Conservation (phyloP, 2,329 filamentous ascomycete genomes). For the Microdochium nivale region DNA sequence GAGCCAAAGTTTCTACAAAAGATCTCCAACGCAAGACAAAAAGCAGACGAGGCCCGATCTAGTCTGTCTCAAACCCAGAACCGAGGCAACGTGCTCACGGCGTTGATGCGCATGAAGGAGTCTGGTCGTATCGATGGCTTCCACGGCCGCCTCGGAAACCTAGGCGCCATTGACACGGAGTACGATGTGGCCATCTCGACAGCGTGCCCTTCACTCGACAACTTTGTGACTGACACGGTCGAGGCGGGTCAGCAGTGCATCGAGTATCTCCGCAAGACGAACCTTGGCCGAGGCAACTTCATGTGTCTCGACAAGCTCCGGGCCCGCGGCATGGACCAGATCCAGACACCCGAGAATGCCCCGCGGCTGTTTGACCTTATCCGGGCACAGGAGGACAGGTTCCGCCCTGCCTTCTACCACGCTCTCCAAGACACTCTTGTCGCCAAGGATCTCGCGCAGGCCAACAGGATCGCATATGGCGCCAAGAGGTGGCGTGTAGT, state of each 20-base stretch:
- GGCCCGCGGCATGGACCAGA: slow-evolving; percentile 65
- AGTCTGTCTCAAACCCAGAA: slow-evolving; percentile 86
- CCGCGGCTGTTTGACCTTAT: slow-evolving; percentile 90
- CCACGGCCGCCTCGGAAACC: slow-evolving; percentile 86
- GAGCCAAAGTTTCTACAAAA: slow-evolving; percentile 78
- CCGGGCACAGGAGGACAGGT: slow-evolving; percentile 77
- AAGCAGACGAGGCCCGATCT: slow-evolving; percentile 89
- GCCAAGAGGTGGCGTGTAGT: slow-evolving; percentile 92
- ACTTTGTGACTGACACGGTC: slow-evolving; percentile 93
- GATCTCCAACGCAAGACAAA: slow-evolving; percentile 83
- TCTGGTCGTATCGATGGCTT: slow-evolving; percentile 96
- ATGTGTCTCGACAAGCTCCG: slow-evolving; percentile 88
- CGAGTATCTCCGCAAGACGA: slow-evolving; percentile 94
- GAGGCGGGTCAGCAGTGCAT: slow-evolving; percentile 97
- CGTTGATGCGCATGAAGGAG: slow-evolving; percentile 89
- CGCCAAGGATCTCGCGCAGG: slow-evolving; percentile 85
- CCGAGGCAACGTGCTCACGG: slow-evolving; percentile 83
- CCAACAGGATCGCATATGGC: slow-evolving; percentile 93
- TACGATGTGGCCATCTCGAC: slow-evolving; percentile 99
- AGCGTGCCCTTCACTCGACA: slow-evolving; percentile 83
- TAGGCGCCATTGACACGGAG: slow-evolving; percentile 85
- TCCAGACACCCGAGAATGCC: slow-evolving; percentile 85
- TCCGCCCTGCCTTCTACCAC: slow-evolving; percentile 87
- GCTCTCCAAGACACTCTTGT: slow-evolving; percentile 93
- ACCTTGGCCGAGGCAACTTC: slow-evolving; percentile 92